Evolutionary conservation across 2,329 filamentous ascomycete genomes (phyloP).

Genomic region (Trichoderma sp.): DNA sequence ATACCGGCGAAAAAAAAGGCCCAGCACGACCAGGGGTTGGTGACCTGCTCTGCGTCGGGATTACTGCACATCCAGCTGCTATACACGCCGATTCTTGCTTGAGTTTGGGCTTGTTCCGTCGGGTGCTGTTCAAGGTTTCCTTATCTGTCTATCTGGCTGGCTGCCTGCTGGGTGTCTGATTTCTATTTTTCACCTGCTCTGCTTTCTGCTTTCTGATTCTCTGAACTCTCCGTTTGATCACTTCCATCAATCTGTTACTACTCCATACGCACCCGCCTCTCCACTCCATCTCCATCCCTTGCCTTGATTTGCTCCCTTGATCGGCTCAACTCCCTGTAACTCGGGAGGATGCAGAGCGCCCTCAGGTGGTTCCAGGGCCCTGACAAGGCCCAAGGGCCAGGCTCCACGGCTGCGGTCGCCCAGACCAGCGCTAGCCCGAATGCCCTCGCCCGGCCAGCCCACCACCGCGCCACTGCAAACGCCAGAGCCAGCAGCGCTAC

Average conservation of each 20-base stretch:
- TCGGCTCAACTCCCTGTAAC: neutral
- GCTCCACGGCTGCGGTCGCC: slow-evolving; percentile 4
- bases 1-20: neutral
- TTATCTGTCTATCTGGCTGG: neutral
- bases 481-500: slow-evolving; percentile 23
- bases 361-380: slow-evolving; percentile 32
- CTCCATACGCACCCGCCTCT: neutral
- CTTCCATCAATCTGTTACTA: neutral
- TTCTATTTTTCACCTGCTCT: neutral
- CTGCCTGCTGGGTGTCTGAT: neutral
- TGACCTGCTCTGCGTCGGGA: neutral
- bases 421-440: slow-evolving; percentile 13
- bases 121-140: neutral
- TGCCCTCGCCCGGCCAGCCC: slow-evolving; percentile 16
- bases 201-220: neutral
- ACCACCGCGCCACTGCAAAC: slow-evolving; percentile 11
- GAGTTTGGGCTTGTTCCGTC: neutral
- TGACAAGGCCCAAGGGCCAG: slow-evolving; percentile 21
- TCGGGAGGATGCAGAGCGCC: slow-evolving; percentile 24
- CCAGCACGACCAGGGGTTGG: neutral
- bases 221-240: neutral
- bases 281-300: neutral
- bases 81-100: neutral
- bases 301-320: neutral
- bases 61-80: neutral